Base-by-base conservation (phyloP, 2,329 filamentous ascomycete genomes). In the Pezicula rhizophila region DNA sequence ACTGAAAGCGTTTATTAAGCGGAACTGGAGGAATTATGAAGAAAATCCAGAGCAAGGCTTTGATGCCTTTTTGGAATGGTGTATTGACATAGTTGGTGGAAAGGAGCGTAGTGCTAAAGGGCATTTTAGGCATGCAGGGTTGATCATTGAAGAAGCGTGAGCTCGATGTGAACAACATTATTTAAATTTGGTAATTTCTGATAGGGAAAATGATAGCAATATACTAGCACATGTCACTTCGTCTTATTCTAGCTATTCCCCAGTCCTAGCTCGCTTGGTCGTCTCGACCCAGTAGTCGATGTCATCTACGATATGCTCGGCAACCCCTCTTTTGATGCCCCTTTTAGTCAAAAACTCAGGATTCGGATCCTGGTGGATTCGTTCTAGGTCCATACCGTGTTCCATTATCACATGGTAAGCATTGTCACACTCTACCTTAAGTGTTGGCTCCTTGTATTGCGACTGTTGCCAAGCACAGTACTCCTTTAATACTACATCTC, bases 231-330 rank as follows among this genome's bases (percentile, higher is more conserved):
- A n/a, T n/a, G n/a, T 23, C 28, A 20, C 28, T 47, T 28, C 44
- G 38, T 43, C 25, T 48, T 39, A 45, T 39, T 52, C 28, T 54
- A 37, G 28, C 38, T 40, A 46, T 45, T 52, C 38, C 37, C 50
- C 45, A 47, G 33, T 51, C 46, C 46, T 45, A 35, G 12, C 23
- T 45, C 47, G 42, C 33, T 56, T 55, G 8, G 31, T 39, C 41
- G 37, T 18, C 38, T 57, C 42, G 15, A 54, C 48, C 57, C 47
- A 60, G n/a, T 49, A 18, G 17, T 54, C 38, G 42, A 68, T 67
- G 47, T 67, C 62, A 43, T 50, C 47, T 17, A 66, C 55, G 48
- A 66, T 61, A 26, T 59, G 57, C n/a, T 55, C 46, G 14, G 63
- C 62, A 55, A 60, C 45, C 18, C 64, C 60, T 23, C 47, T 52